These are phyloP conservation scores for Kwoniella pini DNA, from an alignment of 768 basidiomycete species.

Conservation along the genomic window DNA sequence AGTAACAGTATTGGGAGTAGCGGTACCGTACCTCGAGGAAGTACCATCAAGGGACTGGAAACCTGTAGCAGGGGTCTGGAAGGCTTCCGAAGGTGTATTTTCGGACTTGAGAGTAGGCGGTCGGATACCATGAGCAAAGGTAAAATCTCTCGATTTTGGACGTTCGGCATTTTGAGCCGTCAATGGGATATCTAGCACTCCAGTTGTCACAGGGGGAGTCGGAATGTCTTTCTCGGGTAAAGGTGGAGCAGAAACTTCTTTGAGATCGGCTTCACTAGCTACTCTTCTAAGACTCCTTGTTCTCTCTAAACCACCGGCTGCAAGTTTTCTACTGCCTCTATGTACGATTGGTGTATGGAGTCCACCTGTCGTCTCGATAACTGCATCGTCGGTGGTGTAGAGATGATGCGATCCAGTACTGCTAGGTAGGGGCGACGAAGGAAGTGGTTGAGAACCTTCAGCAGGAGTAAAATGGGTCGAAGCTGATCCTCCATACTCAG, in stretches of 20 bases:
- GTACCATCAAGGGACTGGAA: slow-evolving; percentile 2
- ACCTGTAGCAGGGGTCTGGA: slow-evolving; percentile 6
- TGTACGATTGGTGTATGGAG: slow-evolving; percentile 40
- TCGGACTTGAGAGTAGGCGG: slow-evolving; percentile 30
- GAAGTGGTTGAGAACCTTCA: slow-evolving; percentile 9
- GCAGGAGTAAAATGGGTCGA: slow-evolving; percentile 35
- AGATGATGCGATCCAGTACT: slow-evolving; percentile 14
- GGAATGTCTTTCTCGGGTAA: slow-evolving; percentile 12
- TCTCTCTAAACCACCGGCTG: slow-evolving; percentile 33
- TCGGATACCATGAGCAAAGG: slow-evolving; percentile 42
- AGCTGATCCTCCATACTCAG: slow-evolving; percentile 32
- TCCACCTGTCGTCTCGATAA: slow-evolving; percentile 47
- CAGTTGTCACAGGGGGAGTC: not conserved
- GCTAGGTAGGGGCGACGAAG: slow-evolving; percentile 13
- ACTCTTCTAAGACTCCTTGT: slow-evolving; percentile 38
- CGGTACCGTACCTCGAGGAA: slow-evolving; percentile 3
- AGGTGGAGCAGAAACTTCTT: slow-evolving; percentile 8
- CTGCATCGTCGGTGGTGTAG: slow-evolving; percentile 39
- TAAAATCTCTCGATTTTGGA: slow-evolving; percentile 45
- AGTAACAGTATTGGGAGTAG: not conserved
- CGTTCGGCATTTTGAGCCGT: slow-evolving; percentile 33
- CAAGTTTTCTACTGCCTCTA: slow-evolving; percentile 39
- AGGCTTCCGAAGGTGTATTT: slow-evolving; percentile 1
- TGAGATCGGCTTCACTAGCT: slow-evolving; percentile 47
- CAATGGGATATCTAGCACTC: slow-evolving; percentile 27